Percentiles rank a stretch among this genome's conserved stretches.
Evolutionary conservation across 371 early-diverging fungal genomes (phyloP).

Genomic region (Chytridium lagenaria): DNA sequence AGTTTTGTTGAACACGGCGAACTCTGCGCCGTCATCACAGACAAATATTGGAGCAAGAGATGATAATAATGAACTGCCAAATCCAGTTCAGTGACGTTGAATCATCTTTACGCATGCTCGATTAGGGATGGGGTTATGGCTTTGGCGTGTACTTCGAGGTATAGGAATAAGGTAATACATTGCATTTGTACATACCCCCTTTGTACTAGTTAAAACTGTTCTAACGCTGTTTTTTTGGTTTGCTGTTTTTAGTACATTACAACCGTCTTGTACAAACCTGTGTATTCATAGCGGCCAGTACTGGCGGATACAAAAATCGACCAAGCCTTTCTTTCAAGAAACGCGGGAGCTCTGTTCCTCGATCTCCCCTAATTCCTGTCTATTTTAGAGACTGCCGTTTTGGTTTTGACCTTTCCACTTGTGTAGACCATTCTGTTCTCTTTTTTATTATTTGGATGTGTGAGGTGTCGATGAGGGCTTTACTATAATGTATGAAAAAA

Average conservation of each 20-base stretch:
- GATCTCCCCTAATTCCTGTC: neutral
- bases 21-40: neutral
- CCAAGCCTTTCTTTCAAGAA: no score
- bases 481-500: no score
- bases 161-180: conserved; percentile 69
- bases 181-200: no score
- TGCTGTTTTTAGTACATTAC: conserved; percentile 57
- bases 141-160: conserved; percentile 69
- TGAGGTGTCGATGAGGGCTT: no score
- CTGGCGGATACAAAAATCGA: no score
- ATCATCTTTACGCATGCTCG: conserved; percentile 94
- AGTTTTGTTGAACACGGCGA: conserved; percentile 78
- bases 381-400: no score
- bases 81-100: conserved; percentile 92
- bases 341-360: no score
- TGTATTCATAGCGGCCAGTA: conserved; percentile 37
- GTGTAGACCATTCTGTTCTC: no score
- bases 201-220: no score
- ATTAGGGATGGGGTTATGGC: conserved; percentile 97
- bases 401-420: no score
- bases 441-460: no score
- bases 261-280: conserved; percentile 55
- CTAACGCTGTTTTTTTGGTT: neutral
- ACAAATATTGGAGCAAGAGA: conserved; percentile 57
- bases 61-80: conserved; percentile 80